Evolutionary conservation across 2,329 filamentous ascomycete species (phyloP).

Genomic region (Aspergillus jensenii): DNA sequence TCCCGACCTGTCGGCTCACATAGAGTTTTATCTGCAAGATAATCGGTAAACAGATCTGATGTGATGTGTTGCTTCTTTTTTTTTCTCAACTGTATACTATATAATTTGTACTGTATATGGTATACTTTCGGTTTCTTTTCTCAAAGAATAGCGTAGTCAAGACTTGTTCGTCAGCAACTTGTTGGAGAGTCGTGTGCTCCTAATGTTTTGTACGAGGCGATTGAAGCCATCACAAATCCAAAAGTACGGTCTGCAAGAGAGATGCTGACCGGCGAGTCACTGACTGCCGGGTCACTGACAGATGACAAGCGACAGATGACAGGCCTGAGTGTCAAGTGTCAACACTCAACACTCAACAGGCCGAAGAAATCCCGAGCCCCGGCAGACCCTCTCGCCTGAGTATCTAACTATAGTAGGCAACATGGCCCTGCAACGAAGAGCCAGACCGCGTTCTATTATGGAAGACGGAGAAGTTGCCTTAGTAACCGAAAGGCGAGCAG

Average conservation of each 20-base stretch:
- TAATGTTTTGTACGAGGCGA: neutral
- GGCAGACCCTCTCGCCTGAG: neutral
- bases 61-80: neutral
- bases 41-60: neutral
- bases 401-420: neutral
- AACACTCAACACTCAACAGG: neutral
- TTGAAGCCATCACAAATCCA: neutral
- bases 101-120: neutral
- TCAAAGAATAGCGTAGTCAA: neutral
- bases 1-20: neutral
- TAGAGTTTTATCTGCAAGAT: neutral
- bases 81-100: neutral
- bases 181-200: neutral
- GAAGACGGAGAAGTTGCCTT: neutral
- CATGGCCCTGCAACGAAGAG: neutral
- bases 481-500: neutral
- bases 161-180: neutral
- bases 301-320: no score
- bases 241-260: neutral
- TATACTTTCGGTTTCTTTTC: neutral
- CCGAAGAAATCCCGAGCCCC: conserved; percentile 1
- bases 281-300: neutral
- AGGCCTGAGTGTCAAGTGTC: no score
- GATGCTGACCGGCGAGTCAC: neutral
- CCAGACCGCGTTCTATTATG: neutral